Conservation (phyloP, 106 monocot genomes). For the Dioscorea zingiberensis region DNA sequence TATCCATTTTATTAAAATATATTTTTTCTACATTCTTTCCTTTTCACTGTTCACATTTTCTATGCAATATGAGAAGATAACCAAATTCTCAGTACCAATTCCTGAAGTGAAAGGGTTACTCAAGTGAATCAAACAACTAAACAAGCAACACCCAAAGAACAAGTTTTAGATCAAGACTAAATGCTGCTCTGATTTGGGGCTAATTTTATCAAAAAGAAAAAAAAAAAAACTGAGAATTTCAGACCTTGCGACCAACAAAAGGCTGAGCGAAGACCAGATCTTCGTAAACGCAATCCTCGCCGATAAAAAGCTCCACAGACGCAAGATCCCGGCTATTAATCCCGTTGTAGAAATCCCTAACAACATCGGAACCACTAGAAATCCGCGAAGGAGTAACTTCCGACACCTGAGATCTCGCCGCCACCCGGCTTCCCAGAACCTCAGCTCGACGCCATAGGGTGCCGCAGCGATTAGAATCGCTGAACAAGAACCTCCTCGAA, state of each 20-base stretch:
- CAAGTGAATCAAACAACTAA: not conserved
- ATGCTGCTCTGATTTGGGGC: too few relatives aligned
- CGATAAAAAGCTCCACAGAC: slow-evolving; percentile 47
- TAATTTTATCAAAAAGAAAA: too few relatives aligned
- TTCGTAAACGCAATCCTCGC: slow-evolving; percentile 74
- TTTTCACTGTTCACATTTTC: not conserved
- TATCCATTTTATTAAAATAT: not conserved
- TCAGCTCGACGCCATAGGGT: not conserved
- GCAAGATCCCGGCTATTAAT: slow-evolving; percentile 75
- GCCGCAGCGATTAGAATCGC: not conserved
- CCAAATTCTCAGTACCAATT: not conserved
- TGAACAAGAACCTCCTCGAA: not conserved
- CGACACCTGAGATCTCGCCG: not conserved
- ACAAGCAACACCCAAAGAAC: not conserved
- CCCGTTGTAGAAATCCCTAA: slow-evolving; percentile 77
- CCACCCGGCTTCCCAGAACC: not conserved
- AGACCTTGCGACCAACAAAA: slow-evolving; percentile 80
- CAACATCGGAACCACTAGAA: slow-evolving; percentile 41
- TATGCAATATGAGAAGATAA: not conserved
- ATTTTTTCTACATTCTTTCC: not conserved
- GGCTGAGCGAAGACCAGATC: slow-evolving; percentile 77
- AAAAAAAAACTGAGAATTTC: not conserved
- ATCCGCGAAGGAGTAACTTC: not conserved
- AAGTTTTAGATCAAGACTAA: not conserved
- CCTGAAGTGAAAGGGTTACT: too few relatives aligned